These are phyloP conservation scores for Elsinoe arachidis DNA, from an alignment of 2,329 filamentous ascomycete genomes.

Conservation along the genomic window DNA sequence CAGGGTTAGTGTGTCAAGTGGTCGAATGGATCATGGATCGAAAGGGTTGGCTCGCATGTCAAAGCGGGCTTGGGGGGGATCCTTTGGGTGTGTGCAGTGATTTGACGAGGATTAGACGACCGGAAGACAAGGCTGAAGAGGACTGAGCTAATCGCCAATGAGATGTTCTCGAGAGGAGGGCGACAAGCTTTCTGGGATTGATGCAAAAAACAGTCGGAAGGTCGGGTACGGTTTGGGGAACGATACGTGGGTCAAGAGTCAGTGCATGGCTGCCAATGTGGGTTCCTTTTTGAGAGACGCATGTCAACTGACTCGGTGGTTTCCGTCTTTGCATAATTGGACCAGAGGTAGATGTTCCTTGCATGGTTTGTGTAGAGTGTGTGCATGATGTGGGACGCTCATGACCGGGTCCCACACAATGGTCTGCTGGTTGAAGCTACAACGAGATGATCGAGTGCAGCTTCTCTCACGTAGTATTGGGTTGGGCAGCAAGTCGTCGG, in stretches of 20 bases:
- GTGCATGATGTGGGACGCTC: background rate
- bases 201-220: constrained; percentile 7
- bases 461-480: too few relatives aligned
- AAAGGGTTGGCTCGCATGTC: constrained; percentile 5
- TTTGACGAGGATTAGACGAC: constrained; percentile 8
- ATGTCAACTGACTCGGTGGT: background rate
- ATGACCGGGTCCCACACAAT: background rate
- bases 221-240: constrained; percentile 7
- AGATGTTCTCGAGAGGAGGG: background rate
- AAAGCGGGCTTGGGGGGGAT: constrained; percentile 1
- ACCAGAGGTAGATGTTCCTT: background rate
- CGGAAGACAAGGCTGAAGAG: constrained; percentile 7
- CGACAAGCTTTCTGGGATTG: constrained; percentile 11
- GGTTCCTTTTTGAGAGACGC: background rate
- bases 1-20: constrained; percentile 12
- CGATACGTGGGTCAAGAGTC: constrained; percentile 6
- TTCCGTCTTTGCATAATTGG: background rate
- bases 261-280: background rate
- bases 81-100: background rate
- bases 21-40: constrained; percentile 9
- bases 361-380: background rate
- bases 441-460: too few relatives aligned
- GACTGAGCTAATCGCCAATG: constrained; percentile 9
- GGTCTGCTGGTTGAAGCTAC: too few relatives aligned
- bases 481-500: constrained; percentile 4